These are phyloP conservation scores for Corinectria fuckeliana DNA, from an alignment of 2,329 filamentous ascomycete species.

Conservation along the genomic window DNA sequence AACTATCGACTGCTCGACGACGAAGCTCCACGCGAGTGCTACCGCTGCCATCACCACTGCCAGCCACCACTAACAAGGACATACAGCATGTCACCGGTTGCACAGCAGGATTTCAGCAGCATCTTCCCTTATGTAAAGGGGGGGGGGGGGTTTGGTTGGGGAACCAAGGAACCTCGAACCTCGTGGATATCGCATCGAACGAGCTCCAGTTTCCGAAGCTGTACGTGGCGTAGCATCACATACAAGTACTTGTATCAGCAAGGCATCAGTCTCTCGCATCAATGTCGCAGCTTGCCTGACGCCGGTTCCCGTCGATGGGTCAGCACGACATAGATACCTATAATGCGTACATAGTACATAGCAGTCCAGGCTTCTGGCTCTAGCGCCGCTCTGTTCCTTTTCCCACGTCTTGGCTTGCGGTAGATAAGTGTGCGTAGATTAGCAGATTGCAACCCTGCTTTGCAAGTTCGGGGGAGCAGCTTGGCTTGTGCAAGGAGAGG, in stretches of 20 bases:
- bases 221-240: constrained; percentile 11
- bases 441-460: not conserved
- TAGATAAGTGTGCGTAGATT: not conserved
- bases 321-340: not conserved
- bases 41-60: not conserved
- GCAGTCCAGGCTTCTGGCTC: not conserved
- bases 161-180: no score
- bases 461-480: not conserved
- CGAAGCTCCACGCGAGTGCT: not conserved
- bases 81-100: not conserved
- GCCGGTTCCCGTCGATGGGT: not conserved
- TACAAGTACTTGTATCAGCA: constrained; percentile 11
- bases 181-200: constrained; percentile 1
- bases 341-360: not conserved
- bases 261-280: constrained; percentile 16
- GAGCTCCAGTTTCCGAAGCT: not conserved
- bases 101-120: not conserved
- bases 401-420: not conserved
- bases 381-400: not conserved
- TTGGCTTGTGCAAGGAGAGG: not conserved
- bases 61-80: not conserved
- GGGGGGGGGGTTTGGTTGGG: constrained; percentile 15
- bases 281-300: constrained; percentile 6
- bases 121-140: not conserved
- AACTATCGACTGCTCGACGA: not conserved